These are phyloP conservation scores for Nigrospora sphaerica DNA, from an alignment of 2,329 filamentous ascomycete genomes.

Conservation along the genomic window DNA sequence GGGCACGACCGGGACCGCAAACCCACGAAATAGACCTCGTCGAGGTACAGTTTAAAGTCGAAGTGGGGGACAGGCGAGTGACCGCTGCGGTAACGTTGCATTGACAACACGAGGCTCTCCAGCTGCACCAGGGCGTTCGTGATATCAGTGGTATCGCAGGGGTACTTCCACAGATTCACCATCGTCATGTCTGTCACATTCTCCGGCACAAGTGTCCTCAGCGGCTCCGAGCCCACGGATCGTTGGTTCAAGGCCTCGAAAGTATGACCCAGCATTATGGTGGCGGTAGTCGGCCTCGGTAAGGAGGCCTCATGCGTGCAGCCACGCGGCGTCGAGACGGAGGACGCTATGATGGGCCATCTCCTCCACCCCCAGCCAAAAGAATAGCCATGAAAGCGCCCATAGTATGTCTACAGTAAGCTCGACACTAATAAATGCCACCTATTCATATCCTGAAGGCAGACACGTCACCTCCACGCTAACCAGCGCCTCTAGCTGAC, in stretches of 20 bases:
- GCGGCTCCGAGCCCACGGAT: conserved; percentile 31
- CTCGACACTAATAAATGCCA: too few relatives aligned
- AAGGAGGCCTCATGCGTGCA: conserved; percentile 42
- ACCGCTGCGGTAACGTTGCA: conserved; percentile 35
- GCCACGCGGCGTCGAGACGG: conserved; percentile 34
- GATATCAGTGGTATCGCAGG: conserved; percentile 41
- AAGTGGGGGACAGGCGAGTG: conserved; percentile 28
- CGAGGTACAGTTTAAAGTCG: conserved; percentile 36
- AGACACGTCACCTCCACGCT: too few relatives aligned
- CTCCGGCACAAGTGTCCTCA: conserved; percentile 41
- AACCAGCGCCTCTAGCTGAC: too few relatives aligned
- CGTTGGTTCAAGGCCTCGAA: conserved; percentile 39
- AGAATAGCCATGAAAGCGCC: too few relatives aligned
- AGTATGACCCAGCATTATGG: conserved; percentile 44
- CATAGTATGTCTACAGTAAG: too few relatives aligned
- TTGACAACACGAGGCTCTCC: conserved; percentile 36
- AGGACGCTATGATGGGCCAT: conserved; percentile 38
- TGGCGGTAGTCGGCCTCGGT: conserved; percentile 39
- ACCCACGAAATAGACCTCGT: conserved; percentile 36
- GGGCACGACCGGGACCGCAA: conserved; percentile 25
- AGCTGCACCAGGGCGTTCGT: conserved; percentile 32
- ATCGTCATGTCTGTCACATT: conserved; percentile 41
- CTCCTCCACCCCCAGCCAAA: too few relatives aligned
- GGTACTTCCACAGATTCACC: conserved; percentile 42
- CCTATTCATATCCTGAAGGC: too few relatives aligned